Conservation (phyloP, 371 early-diverging fungal genomes). For the Cokeromyces recurvatus region DNA sequence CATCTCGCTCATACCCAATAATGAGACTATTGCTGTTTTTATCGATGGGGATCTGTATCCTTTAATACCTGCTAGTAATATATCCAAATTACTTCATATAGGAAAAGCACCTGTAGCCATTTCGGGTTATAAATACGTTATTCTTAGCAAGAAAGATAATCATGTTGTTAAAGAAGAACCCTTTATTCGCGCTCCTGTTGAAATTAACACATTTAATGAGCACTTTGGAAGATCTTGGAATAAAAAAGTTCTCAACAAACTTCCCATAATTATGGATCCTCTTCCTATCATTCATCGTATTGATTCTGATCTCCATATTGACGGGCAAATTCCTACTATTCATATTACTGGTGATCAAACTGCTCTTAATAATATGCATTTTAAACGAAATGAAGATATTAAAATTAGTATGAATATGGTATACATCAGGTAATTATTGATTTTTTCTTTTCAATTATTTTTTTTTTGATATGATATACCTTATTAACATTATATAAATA, state of each 20-base stretch:
- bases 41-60: slow-evolving; percentile 11
- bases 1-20: not conserved
- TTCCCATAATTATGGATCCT: slow-evolving; percentile 5
- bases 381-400: slow-evolving; percentile 10
- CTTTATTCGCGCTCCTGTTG: slow-evolving; percentile 7
- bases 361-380: slow-evolving; percentile 19
- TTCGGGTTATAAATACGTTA: slow-evolving; percentile 9
- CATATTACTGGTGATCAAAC: slow-evolving; percentile 13
- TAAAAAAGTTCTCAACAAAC: not conserved
- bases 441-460: too few relatives aligned
- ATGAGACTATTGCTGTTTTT: slow-evolving; percentile 8
- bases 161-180: slow-evolving; percentile 8
- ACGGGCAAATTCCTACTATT: slow-evolving; percentile 23
- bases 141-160: not conserved
- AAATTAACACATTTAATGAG: slow-evolving; percentile 7
- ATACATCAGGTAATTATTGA: slow-evolving; percentile 28
- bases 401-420: slow-evolving; percentile 16
- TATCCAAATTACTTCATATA: slow-evolving; percentile 4
- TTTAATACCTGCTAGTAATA: not conserved
- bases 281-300: slow-evolving; percentile 16
- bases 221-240: slow-evolving; percentile 23
- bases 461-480: too few relatives aligned
- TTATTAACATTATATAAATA: too few relatives aligned
- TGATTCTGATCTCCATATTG: slow-evolving; percentile 11
- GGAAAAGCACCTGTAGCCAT: slow-evolving; percentile 10